phyloP scores from a whole-genome alignment of 148 eudicot genomes.

The Fallopia convolvulus region DNA sequence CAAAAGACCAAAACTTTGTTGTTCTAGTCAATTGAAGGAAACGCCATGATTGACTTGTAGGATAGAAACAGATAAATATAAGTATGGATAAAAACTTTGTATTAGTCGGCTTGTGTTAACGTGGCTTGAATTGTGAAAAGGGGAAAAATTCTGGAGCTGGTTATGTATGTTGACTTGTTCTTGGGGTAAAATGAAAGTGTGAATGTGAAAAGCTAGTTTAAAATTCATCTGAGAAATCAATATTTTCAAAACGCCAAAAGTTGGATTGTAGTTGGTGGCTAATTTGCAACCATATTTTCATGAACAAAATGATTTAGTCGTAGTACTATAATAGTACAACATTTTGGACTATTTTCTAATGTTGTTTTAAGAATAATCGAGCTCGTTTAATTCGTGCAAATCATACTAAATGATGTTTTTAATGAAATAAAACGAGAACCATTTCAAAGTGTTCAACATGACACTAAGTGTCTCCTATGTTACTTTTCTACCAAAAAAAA shows the following conservation, averaged over 20 bases:
- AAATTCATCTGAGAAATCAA: no score
- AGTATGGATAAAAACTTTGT: neutral
- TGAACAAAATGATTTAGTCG: no score
- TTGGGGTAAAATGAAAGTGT: neutral
- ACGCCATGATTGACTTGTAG: neutral
- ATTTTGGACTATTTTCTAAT: no score
- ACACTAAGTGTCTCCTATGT: no score
- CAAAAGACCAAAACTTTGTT: neutral
- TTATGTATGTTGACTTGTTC: neutral
- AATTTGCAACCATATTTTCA: no score
- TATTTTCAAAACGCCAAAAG: neutral
- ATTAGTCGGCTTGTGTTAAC: neutral
- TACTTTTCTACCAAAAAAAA: no score
- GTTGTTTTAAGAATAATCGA: no score
- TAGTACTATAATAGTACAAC: no score
- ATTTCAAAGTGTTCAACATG: no score
- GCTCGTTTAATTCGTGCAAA: no score
- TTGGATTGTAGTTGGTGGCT: neutral
- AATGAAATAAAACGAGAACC: no score
- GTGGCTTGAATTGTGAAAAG: neutral
- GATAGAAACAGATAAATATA: neutral
- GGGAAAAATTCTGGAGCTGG: neutral
- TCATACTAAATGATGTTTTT: no score
- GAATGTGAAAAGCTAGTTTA: neutral
- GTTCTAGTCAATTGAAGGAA: constrained; percentile 1